Conservation (phyloP, 345 rosid species). For the Salix udensis region DNA sequence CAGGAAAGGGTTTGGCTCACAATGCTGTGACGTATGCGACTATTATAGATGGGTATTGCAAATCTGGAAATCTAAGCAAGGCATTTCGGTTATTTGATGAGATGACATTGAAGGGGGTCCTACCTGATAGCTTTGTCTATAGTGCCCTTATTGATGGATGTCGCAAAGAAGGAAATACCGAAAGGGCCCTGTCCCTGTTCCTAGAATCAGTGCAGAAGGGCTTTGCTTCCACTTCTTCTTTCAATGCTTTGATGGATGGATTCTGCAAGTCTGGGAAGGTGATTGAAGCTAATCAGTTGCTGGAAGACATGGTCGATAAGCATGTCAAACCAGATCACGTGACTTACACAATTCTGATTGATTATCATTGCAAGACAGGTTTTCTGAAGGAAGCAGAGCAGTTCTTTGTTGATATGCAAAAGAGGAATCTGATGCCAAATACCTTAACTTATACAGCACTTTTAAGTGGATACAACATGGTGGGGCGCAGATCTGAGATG, state of each 20-base stretch:
- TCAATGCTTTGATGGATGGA: slow-evolving; percentile 60
- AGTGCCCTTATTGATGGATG: slow-evolving; percentile 60
- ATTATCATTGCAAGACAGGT: slow-evolving; percentile 56
- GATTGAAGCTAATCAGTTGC: slow-evolving; percentile 33
- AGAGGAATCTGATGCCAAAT: slow-evolving; percentile 46
- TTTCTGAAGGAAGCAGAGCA: slow-evolving; percentile 52
- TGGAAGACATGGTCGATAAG: slow-evolving; percentile 41
- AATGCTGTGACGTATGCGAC: slow-evolving; percentile 58
- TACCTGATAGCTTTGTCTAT: slow-evolving; percentile 59
- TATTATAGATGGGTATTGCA: slow-evolving; percentile 73
- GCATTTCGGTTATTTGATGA: slow-evolving; percentile 58
- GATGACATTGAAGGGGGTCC: slow-evolving; percentile 57
- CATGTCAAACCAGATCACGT: slow-evolving; percentile 48
- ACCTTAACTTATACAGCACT: slow-evolving; percentile 54
- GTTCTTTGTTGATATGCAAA: slow-evolving; percentile 52
- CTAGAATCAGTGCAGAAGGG: slow-evolving; percentile 49
- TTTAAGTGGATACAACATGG: slow-evolving; percentile 47
- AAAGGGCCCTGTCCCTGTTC: slow-evolving; percentile 54
- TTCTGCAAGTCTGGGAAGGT: slow-evolving; percentile 52
- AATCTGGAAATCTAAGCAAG: slow-evolving; percentile 49
- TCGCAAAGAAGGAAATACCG: slow-evolving; percentile 54
- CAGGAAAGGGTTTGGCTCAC: slow-evolving; percentile 46
- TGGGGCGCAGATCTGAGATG: slow-evolving; percentile 45
- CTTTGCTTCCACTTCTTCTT: slow-evolving; percentile 43
- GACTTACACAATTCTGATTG: slow-evolving; percentile 69